Conservation (phyloP, 2,329 filamentous ascomycete species). For the Fusarium solani-melongenae region DNA sequence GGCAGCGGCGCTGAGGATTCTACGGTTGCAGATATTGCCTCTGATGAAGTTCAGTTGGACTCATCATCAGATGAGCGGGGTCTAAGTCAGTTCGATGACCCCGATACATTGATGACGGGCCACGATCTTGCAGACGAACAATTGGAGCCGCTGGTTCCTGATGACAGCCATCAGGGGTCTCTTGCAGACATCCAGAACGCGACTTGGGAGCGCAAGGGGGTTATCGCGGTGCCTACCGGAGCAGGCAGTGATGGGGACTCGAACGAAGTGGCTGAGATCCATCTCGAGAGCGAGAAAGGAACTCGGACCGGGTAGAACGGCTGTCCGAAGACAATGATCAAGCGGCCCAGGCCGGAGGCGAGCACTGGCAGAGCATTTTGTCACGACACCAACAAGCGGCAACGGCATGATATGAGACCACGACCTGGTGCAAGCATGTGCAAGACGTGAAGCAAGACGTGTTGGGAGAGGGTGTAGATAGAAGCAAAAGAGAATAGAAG, state of each 20-base stretch:
- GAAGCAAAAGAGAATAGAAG: constrained; percentile 35
- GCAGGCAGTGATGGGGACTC: constrained; percentile 51
- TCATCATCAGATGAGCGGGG: constrained; percentile 52
- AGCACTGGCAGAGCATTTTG: constrained; percentile 20
- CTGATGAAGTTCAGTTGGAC: constrained; percentile 57
- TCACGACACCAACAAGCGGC: constrained; percentile 30
- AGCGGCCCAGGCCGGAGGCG: constrained; percentile 14
- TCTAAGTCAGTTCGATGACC: constrained; percentile 38
- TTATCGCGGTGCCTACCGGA: constrained; percentile 54
- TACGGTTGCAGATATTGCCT: constrained; percentile 52
- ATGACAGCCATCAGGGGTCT: constrained; percentile 20
- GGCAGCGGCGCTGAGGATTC: constrained; percentile 46
- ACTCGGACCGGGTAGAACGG: constrained; percentile 37
- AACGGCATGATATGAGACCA: constrained; percentile 22
- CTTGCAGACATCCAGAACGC: constrained; percentile 46
- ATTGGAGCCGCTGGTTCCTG: constrained; percentile 24
- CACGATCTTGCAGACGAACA: constrained; percentile 20
- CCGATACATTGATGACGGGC: constrained; percentile 47
- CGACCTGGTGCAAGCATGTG: constrained; percentile 26
- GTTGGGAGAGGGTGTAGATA: constrained; percentile 34
- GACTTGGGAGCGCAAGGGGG: constrained; percentile 49
- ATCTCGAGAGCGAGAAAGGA: constrained; percentile 55
- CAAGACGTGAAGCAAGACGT: constrained; percentile 10
- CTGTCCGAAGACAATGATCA: constrained; percentile 16
- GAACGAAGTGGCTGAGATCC: constrained; percentile 62